These are phyloP conservation scores for Endocladia muricata DNA, from an alignment of 31 red algal species.

Conservation along the genomic window DNA sequence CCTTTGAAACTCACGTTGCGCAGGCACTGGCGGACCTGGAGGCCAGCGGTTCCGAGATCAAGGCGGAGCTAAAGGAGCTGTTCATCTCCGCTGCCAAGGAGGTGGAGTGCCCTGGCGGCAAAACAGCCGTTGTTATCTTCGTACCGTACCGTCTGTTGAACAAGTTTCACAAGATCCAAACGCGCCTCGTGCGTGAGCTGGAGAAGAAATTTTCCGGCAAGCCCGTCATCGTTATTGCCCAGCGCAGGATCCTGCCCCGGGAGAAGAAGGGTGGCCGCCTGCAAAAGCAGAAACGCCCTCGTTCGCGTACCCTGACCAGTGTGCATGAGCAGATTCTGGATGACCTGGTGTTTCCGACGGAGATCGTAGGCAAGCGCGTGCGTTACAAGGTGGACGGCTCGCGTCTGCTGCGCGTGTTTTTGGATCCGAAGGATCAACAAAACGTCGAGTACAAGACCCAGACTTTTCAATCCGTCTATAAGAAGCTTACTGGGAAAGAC, in stretches of 20 bases:
- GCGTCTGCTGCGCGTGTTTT: slow-evolving; percentile 78
- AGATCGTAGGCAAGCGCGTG: slow-evolving; percentile 91
- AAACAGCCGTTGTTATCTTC: slow-evolving; percentile 80
- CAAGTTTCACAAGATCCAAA: slow-evolving; percentile 95
- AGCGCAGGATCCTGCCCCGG: slow-evolving; percentile 77
- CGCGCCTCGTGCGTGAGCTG: slow-evolving; percentile 89
- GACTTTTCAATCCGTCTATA: slow-evolving; percentile 88
- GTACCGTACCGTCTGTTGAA: slow-evolving; percentile 77
- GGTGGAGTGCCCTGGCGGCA: slow-evolving; percentile 75
- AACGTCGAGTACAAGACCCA: slow-evolving; percentile 93
- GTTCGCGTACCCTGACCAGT: slow-evolving; percentile 86
- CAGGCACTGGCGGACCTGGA: slow-evolving; percentile 89
- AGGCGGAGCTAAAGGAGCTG: slow-evolving; percentile 71
- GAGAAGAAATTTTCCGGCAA: slow-evolving; percentile 99
- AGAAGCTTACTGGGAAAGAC: slow-evolving; percentile 98
- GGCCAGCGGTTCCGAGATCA: slow-evolving; percentile 69
- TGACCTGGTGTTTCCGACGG: slow-evolving; percentile 91
- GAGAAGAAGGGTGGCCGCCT: slow-evolving; percentile 82
- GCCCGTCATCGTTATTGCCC: slow-evolving; percentile 87
- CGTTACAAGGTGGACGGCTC: slow-evolving; percentile 83
- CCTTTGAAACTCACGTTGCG: slow-evolving; percentile 79
- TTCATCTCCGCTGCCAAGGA: slow-evolving; percentile 78
- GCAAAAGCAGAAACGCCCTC: slow-evolving; percentile 82
- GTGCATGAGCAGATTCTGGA: slow-evolving; percentile 94
- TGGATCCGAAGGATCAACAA: slow-evolving; percentile 90